Base-by-base conservation (phyloP, 2,329 filamentous ascomycete species). In the Xylariaceae sp. region DNA sequence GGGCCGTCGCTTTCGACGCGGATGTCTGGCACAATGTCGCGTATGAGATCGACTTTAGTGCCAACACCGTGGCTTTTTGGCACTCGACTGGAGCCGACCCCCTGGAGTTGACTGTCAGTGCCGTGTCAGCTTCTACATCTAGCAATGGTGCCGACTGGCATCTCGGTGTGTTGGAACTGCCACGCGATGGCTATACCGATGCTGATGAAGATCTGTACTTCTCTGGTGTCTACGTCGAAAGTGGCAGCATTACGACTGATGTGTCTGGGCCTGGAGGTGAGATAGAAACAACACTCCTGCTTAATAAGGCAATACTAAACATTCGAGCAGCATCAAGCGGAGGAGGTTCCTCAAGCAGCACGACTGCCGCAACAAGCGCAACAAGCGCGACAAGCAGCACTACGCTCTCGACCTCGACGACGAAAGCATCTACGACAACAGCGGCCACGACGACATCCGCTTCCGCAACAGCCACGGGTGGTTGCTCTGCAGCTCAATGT, bases 1-100 rank as follows among this genome's bases (percentile, higher is more conserved):
- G 86, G 85, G 80, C 78, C 61, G 75, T 77, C 1, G 74, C 80
- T 55, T 84, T 86, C 67, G 75, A 75, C 48, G 75, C 85, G 1
- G 81, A 77, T 39, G 80, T 84, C 11, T 90, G 87, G 87, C 86
- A 90, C 68, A 90, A 90, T 66, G 77, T 89, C 61, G 87, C 86
- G 44, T 89, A 89, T 63, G 85, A 84, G 66, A 87, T 89, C 53
- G 80, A 90, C 72, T 90, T 90, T 62, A 70, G 69, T 14, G 78
- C 73, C 38, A 73, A 77, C 58, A 82, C 77, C 5, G 84, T 90
- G 31, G 80, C 79, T 12, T 83, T 89, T 70, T 89, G 84, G 80
- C 84, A 89, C 69, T 88, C 84, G 0, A 85, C 82, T 14, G 86
- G 84, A 34, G 72, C 73, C 13, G 76, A 78, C 34, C 70, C 78